Percentiles rank a stretch among this genome's conserved stretches.
Evolutionary conservation across 345 rosid species (phyloP).

Genomic region (Moringa oleifera): DNA sequence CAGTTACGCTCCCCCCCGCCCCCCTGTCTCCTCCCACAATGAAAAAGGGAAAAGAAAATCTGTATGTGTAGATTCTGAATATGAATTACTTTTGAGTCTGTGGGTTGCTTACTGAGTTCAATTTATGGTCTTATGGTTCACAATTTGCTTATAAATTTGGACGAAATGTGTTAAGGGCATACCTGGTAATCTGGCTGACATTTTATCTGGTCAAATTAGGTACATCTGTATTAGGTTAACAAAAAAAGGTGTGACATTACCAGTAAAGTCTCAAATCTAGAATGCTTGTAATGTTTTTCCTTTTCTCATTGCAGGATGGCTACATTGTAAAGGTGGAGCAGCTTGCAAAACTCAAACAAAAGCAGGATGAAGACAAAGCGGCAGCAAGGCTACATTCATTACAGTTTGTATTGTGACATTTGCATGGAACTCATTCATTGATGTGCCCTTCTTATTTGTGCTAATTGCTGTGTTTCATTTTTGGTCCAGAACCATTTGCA

Average conservation of each 20-base stretch:
- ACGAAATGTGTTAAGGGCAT: background rate
- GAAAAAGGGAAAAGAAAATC: too few relatives aligned
- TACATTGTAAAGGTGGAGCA: conserved; percentile 53
- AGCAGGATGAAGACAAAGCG: conserved; percentile 78
- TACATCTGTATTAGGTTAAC: background rate
- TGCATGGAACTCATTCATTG: background rate
- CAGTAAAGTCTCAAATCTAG: background rate
- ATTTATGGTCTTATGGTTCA: too few relatives aligned
- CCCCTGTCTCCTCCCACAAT: background rate
- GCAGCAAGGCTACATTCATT: conserved; percentile 59
- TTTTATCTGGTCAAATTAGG: background rate
- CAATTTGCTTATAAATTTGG: background rate
- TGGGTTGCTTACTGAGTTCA: background rate
- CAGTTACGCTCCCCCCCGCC: background rate
- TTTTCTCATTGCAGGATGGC: conserved; percentile 36
- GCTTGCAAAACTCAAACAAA: conserved; percentile 59
- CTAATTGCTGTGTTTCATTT: conserved; percentile 11
- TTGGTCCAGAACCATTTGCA: conserved; percentile 30
- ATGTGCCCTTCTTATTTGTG: conserved; percentile 2
- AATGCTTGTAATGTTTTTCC: background rate
- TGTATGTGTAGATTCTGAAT: background rate
- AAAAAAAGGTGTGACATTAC: background rate
- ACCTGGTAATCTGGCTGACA: background rate
- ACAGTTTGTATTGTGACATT: conserved; percentile 36
- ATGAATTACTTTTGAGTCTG: background rate